phyloP scores from a whole-genome alignment of 371 early-diverging fungal genomes.

The Syncephalis plumigaleata region DNA sequence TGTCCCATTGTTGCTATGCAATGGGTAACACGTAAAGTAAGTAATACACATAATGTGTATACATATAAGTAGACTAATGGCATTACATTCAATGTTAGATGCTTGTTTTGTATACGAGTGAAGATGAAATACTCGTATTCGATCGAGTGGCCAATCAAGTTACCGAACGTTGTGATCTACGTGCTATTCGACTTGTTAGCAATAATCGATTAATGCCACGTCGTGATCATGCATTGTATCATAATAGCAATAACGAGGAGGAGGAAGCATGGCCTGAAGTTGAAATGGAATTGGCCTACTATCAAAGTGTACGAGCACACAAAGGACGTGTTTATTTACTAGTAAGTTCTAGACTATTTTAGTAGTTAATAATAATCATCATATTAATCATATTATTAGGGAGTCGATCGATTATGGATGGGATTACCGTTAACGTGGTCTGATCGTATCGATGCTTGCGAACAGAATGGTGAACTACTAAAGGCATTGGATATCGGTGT shows the following conservation, averaged over 20 bases:
- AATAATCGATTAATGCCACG: too few relatives aligned
- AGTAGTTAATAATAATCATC: neutral
- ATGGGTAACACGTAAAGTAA: constrained; percentile 59
- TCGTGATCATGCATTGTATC: too few relatives aligned
- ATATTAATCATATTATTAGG: constrained; percentile 15
- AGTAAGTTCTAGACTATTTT: constrained; percentile 20
- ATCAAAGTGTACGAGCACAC: constrained; percentile 40
- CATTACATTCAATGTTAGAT: neutral
- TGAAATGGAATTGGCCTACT: constrained; percentile 49
- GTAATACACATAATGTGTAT: neutral
- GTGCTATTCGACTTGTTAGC: too few relatives aligned
- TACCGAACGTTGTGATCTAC: too few relatives aligned
- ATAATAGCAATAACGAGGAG: neutral
- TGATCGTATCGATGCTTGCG: constrained; percentile 50
- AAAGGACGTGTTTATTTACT: constrained; percentile 48
- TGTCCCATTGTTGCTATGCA: constrained; percentile 54
- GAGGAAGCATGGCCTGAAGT: constrained; percentile 3
- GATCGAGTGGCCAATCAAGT: neutral
- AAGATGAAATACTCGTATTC: neutral
- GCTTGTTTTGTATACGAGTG: constrained; percentile 1
- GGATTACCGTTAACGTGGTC: constrained; percentile 58
- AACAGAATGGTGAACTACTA: constrained; percentile 48
- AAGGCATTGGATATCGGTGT: constrained; percentile 51
- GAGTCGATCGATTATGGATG: constrained; percentile 36
- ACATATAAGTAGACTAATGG: neutral